phyloP scores from a whole-genome alignment of 1,139 yeast species.

The Blastobotrys buckinghamii region DNA sequence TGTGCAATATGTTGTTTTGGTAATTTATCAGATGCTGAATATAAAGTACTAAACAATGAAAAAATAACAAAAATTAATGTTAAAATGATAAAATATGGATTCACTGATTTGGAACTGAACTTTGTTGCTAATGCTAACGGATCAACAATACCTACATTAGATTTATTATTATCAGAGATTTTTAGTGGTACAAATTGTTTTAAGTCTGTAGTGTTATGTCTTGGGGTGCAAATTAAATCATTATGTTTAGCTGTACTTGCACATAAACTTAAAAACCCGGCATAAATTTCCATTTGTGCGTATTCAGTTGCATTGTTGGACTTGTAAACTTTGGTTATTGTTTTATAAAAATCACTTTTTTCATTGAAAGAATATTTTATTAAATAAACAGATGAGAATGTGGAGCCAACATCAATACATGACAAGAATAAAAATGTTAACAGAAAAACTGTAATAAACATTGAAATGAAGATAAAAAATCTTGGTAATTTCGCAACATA shows the following conservation, averaged over 20 bases:
- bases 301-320: conserved; percentile 27
- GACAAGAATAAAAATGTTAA: conserved; percentile 51
- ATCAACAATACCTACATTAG: conserved; percentile 28
- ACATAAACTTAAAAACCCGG: conserved; percentile 52
- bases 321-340: conserved; percentile 31
- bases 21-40: conserved; percentile 36
- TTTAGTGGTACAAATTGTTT: conserved; percentile 7
- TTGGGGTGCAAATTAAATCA: conserved; percentile 34
- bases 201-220: conserved; percentile 24
- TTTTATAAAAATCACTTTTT: conserved; percentile 37
- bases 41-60: conserved; percentile 33
- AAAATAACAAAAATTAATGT: conserved; percentile 42
- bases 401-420: conserved; percentile 38
- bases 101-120: conserved; percentile 44
- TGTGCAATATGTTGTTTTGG: conserved; percentile 42
- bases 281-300: conserved; percentile 35
- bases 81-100: conserved; percentile 50
- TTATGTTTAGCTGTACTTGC: conserved; percentile 28
- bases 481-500: conserved; percentile 22
- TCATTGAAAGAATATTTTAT: conserved; percentile 43
- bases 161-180: not conserved
- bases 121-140: conserved; percentile 39
- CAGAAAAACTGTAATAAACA: conserved; percentile 39
- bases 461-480: conserved; percentile 24
- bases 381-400: conserved; percentile 44